Percentiles rank a stretch among this genome's conserved stretches.
These are phyloP conservation scores for Xylaria castorea DNA, from an alignment of 495 filamentous ascomycete species.

Conservation along the genomic window DNA sequence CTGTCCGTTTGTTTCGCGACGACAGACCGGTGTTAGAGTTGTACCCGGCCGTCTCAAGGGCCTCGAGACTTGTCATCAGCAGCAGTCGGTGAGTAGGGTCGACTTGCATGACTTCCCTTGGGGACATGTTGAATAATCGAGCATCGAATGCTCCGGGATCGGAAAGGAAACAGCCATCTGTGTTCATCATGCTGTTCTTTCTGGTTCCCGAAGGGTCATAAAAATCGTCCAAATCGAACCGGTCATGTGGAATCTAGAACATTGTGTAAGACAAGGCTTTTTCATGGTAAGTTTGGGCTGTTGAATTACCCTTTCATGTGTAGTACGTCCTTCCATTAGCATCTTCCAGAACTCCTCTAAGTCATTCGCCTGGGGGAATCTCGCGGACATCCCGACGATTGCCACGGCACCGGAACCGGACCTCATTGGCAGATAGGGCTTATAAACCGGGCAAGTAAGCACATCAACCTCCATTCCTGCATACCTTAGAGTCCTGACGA, in stretches of 20 bases:
- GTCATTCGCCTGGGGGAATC: slow-evolving; percentile 63
- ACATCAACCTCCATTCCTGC: not conserved
- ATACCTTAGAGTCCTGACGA: not conserved
- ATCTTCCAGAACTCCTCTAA: slow-evolving; percentile 65
- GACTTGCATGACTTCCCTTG: slow-evolving; percentile 74
- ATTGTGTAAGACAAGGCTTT: slow-evolving; percentile 35
- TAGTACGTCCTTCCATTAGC: slow-evolving; percentile 58
- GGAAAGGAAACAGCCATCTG: slow-evolving; percentile 77
- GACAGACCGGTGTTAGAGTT: slow-evolving; percentile 58
- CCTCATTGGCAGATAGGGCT: not conserved
- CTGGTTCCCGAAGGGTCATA: slow-evolving; percentile 68
- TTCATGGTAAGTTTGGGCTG: not conserved
- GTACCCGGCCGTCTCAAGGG: slow-evolving; percentile 77
- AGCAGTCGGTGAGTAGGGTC: slow-evolving; percentile 77
- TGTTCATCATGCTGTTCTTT: slow-evolving; percentile 71
- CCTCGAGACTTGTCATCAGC: slow-evolving; percentile 75
- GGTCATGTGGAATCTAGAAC: slow-evolving; percentile 58
- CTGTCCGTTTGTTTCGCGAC: slow-evolving; percentile 60
- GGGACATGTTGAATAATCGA: slow-evolving; percentile 83
- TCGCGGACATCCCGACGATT: slow-evolving; percentile 67
- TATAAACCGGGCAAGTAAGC: not conserved
- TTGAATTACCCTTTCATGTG: slow-evolving; percentile 36
- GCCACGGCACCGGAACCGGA: slow-evolving; percentile 46
- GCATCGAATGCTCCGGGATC: slow-evolving; percentile 75
- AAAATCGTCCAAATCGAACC: slow-evolving; percentile 74